phyloP scores from a whole-genome alignment of 2,329 filamentous ascomycete species.

The Ceratocystis smalleyi region DNA sequence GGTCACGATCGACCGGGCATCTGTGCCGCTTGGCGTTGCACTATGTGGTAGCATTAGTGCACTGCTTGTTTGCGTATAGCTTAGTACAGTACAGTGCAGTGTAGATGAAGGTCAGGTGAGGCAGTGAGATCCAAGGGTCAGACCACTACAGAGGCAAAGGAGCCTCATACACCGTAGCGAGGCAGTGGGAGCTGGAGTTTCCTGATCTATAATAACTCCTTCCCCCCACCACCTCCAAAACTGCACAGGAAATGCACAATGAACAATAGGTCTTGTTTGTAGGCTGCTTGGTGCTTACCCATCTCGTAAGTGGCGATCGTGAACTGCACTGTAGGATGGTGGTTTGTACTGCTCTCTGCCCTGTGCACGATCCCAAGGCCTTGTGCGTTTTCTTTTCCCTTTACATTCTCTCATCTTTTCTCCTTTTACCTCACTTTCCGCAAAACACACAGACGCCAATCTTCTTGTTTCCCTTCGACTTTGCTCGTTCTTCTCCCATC shows the following conservation, averaged over 20 bases:
- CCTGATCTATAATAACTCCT: background rate
- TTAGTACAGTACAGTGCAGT: background rate
- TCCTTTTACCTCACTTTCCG: background rate
- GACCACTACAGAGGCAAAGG: background rate
- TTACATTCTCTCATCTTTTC: background rate
- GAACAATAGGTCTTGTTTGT: background rate
- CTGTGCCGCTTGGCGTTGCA: background rate
- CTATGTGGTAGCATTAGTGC: background rate
- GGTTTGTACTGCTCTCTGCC: background rate
- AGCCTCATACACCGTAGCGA: background rate
- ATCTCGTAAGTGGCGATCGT: constrained; percentile 6
- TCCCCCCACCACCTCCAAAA: too few species aligned
- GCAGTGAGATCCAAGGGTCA: background rate
- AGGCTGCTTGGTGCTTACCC: background rate
- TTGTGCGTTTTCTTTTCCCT: background rate
- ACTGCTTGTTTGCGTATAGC: background rate
- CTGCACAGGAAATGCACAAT: too few species aligned
- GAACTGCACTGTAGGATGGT: background rate
- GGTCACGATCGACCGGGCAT: background rate
- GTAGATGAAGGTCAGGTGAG: background rate
- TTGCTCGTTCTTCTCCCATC: background rate
- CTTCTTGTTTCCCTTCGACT: background rate
- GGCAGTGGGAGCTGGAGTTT: background rate
- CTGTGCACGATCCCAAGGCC: background rate
- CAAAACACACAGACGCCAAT: constrained; percentile 1